Base-by-base conservation (phyloP, 1,284 basidiomycete genomes). In the Sutorius eximius region DNA sequence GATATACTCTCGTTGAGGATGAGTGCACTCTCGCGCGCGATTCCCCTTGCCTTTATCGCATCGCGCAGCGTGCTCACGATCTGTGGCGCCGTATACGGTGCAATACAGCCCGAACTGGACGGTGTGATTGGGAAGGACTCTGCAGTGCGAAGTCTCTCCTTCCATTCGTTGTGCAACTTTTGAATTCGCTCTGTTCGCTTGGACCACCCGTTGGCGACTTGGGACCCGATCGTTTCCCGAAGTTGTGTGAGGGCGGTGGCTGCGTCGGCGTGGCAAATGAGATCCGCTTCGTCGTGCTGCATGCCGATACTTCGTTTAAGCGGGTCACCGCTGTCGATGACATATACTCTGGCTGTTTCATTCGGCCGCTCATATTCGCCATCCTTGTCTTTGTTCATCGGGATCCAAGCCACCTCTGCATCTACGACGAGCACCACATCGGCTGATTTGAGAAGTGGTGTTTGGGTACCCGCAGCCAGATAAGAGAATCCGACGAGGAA, bases 371-470 rank as follows among this genome's bases (percentile, higher is more conserved):
- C 65, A 42, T 54, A 44, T 29, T 27, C 43, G 18, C 64, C 64
- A 7, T 69, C 70, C 54, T 67, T 77, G 20, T 67, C 69, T 38
- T 75, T 70, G 53, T 78, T 75, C 46, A 74, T 72, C 0, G 81
- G 77, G n/a, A 88, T 79, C 83, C 85, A 89, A 0, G 86, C 83
- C 1, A 87, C 70, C 55, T 86, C 85, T 9, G 76, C 77, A 50
- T 89, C 86, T 12, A 89, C 57, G 16, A 87, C 72, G 18, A 89
- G 69, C 33, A 90, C 76, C 5, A 82, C 76, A 61, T 89, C 87
- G 0, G 85, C 84, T 27, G 71, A 68, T 38, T 73, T 70, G 15
- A 89, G 74, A 49, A 78, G 73, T 3, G 69, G 61, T 29, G 79
- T 76, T 30, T 78, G 74, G 11, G 75, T 73, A 0, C 77, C 76